Evolutionary conservation across 1,139 yeast species (phyloP), one percentile per base, ranked within the genome.

Genomic region (Suzukiozyma palmioleophila): DNA sequence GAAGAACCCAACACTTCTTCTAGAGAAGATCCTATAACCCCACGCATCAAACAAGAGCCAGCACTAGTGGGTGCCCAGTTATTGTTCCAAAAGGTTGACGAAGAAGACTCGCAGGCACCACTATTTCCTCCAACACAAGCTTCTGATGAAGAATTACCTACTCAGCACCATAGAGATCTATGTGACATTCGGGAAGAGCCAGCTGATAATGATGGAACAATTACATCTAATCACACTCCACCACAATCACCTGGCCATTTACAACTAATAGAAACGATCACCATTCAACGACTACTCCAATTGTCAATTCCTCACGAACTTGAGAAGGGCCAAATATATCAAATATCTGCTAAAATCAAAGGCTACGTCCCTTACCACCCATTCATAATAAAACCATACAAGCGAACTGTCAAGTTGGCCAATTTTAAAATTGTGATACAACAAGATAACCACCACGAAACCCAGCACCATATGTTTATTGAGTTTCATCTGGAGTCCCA

Each of bases 301-400:
- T 26, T 45, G 7, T 49, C 56, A 1, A 44, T 42, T 12, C 46
- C 48, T 3, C 7, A 41, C 2, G 52, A 45, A 8, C 43, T 50
- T 8, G 42, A 42, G 2, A 52, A 44, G 25, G 39, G 41, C 13
- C 39, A 42, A n/a, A 36, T 46, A 2, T 59, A 50, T 43, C 59
- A 56, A 33, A 38, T 60, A 6, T 43, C 47, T 6, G 61, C 54
- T 2, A 45, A 30, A 28, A 24, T 62, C 2, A 33, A 40, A 12
- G 58, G 57, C 11, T 39, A 48, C 30, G 28, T 49, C 4, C 64
- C 66, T 2, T 24, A 39, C n/a, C 42, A 42, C 8, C 49, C 53
- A 3, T 53, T 65, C 24, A 45, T 60, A 2, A 47, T 66, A 9
- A 61, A 59, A 39, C 71, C 70, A 1, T 60, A 50, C 38, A 48